phyloP scores from a whole-genome alignment of 768 basidiomycete genomes.

The Boletus sp. region DNA sequence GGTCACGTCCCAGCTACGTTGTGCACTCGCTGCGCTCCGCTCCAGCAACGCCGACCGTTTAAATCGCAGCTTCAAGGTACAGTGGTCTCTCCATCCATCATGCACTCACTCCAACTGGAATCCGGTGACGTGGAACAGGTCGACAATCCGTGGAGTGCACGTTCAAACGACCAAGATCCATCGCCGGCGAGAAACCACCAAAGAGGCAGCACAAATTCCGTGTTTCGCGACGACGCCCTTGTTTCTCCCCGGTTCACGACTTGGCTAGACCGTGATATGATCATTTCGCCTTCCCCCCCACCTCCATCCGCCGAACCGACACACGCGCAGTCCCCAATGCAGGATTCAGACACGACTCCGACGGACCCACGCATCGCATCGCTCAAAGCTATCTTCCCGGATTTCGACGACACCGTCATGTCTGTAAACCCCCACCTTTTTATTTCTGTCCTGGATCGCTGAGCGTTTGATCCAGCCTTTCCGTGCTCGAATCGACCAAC shows the following conservation, averaged over 20 bases:
- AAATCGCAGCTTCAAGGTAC: not conserved
- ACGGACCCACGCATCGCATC: slow-evolving; percentile 51
- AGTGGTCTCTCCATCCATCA: not conserved
- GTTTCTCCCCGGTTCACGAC: not conserved
- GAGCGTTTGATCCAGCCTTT: slow-evolving; percentile 41
- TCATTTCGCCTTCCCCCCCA: slow-evolving; percentile 17
- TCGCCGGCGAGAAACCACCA: not conserved
- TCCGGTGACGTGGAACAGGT: not conserved
- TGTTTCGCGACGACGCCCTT: not conserved
- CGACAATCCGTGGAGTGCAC: slow-evolving; percentile 8
- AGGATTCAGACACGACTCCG: not conserved
- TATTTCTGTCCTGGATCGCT: not conserved
- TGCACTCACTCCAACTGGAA: slow-evolving; percentile 4
- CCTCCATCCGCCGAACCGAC: slow-evolving; percentile 1
- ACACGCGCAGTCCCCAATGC: not conserved
- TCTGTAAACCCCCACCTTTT: slow-evolving; percentile 32
- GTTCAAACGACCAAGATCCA: not conserved
- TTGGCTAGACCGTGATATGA: slow-evolving; percentile 16
- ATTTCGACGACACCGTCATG: slow-evolving; percentile 75
- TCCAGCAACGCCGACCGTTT: not conserved
- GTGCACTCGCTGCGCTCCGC: not conserved
- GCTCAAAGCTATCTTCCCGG: slow-evolving; percentile 72
- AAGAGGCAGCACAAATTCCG: not conserved
- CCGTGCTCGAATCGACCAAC: slow-evolving; percentile 70
- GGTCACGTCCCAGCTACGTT: too few species aligned